These are phyloP conservation scores for Nakazawaea siamensis DNA, from an alignment of 805 yeast genomes.

Conservation along the genomic window DNA sequence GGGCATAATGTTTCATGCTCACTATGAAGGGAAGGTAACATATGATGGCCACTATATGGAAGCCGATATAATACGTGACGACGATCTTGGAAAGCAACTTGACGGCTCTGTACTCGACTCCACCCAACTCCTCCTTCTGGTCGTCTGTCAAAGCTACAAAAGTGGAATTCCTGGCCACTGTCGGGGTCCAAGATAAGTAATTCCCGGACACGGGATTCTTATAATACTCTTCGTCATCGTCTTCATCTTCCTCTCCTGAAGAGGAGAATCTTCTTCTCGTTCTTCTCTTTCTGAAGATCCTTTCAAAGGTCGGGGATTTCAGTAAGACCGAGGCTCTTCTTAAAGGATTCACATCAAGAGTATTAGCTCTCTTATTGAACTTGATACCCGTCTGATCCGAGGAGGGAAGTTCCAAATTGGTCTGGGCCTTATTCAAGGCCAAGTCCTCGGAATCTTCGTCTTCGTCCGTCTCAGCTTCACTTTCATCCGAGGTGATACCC, in stretches of 20 bases:
- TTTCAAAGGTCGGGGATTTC: constrained; percentile 43
- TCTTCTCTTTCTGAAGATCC: constrained; percentile 25
- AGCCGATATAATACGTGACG: constrained; percentile 63
- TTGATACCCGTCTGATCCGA: constrained; percentile 28
- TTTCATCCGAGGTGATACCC: constrained; percentile 8
- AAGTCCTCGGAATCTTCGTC: constrained; percentile 13
- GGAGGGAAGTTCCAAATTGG: constrained; percentile 27
- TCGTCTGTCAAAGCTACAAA: constrained; percentile 74
- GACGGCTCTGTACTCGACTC: constrained; percentile 90
- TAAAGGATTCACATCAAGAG: constrained; percentile 29
- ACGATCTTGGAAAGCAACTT: constrained; percentile 66
- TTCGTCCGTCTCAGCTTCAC: constrained; percentile 16
- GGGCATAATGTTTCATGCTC: constrained; percentile 30
- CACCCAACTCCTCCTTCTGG: constrained; percentile 93
- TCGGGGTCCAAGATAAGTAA: constrained; percentile 85
- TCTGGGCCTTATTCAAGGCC: constrained; percentile 18
- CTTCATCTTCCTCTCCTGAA: constrained; percentile 13
- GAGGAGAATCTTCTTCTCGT: constrained; percentile 20
- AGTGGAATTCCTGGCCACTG: constrained; percentile 87
- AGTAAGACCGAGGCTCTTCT: constrained; percentile 11
- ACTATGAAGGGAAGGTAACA: constrained; percentile 58
- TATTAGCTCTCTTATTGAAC: constrained; percentile 36
- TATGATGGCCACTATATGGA: constrained; percentile 49
- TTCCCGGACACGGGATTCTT: constrained; percentile 36
- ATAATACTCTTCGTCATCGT: constrained; percentile 25